These are phyloP conservation scores for Saturnispora halmiae DNA, from an alignment of 805 yeast species.

Conservation along the genomic window DNA sequence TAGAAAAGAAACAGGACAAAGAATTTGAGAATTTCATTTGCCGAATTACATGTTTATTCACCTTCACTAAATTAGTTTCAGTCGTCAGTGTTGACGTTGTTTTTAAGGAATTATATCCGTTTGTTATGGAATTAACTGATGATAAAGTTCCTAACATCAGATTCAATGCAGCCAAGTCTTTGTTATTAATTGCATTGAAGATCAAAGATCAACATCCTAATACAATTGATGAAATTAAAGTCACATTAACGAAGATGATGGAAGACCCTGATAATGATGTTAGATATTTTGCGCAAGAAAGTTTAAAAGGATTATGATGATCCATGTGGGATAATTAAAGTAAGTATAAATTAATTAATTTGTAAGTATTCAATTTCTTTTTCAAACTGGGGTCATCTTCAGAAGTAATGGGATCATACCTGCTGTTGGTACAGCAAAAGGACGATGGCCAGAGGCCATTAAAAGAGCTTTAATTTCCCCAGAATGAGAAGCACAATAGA, in stretches of 20 bases:
- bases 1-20: conserved; percentile 34
- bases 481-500: conserved; percentile 51
- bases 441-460: conserved; percentile 44
- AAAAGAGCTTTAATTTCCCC: conserved; percentile 48
- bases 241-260: conserved; percentile 54
- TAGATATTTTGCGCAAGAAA: conserved; percentile 69
- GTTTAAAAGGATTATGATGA: conserved; percentile 16
- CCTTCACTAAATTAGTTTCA: conserved; percentile 73
- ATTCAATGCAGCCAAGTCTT: conserved; percentile 87
- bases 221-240: conserved; percentile 47
- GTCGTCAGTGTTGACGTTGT: conserved; percentile 55
- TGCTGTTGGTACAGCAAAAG: conserved; percentile 53
- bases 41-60: conserved; percentile 83
- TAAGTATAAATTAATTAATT: neutral
- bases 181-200: conserved; percentile 50
- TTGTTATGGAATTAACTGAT: conserved; percentile 55
- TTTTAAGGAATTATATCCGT: conserved; percentile 64
- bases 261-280: conserved; percentile 84
- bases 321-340: neutral
- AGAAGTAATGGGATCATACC: conserved; percentile 56
- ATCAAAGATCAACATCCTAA: conserved; percentile 30
- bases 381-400: conserved; percentile 36
- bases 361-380: conserved; percentile 3
- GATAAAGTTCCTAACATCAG: conserved; percentile 94
- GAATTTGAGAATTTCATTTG: conserved; percentile 66